Evolutionary conservation across 1,284 basidiomycete species (phyloP).

Genomic region (Cryptococcus sp.): DNA sequence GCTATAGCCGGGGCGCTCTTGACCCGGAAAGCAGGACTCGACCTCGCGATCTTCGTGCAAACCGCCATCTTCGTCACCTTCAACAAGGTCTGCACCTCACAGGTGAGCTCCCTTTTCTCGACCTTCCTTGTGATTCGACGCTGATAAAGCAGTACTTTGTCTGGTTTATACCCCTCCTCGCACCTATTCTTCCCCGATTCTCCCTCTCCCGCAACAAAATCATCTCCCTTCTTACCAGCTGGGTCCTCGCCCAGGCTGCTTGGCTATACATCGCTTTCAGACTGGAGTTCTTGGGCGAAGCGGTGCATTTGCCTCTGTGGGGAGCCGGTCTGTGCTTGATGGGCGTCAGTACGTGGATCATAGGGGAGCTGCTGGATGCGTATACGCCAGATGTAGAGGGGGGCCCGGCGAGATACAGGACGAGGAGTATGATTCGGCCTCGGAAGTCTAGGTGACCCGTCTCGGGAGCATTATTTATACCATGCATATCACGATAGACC

Average conservation of each 20-base stretch:
- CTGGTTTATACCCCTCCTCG: conserved; percentile 91
- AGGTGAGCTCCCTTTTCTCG: conserved; percentile 53
- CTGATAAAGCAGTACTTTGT: conserved; percentile 73
- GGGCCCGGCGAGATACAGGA: no score
- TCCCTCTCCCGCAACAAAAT: conserved; percentile 51
- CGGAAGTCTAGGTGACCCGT: no score
- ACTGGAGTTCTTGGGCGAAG: conserved; percentile 75
- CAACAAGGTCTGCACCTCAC: conserved; percentile 98
- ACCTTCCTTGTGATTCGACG: background rate
- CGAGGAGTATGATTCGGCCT: no score
- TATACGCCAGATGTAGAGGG: no score
- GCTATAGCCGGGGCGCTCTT: conserved; percentile 35
- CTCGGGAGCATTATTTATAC: no score
- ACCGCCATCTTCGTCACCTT: conserved; percentile 86
- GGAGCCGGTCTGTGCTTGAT: conserved; percentile 68
- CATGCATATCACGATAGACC: no score
- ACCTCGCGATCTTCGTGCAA: conserved; percentile 75
- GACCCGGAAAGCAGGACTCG: conserved; percentile 52
- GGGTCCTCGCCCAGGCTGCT: conserved; percentile 66
- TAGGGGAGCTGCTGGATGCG: conserved; percentile 56
- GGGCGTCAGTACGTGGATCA: conserved; percentile 66
- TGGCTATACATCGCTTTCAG: conserved; percentile 83
- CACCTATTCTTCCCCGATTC: conserved; percentile 68
- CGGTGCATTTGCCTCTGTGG: conserved; percentile 73
- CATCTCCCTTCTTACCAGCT: conserved; percentile 54